Evolutionary conservation across 164 flowering plant species (phyloP).

Genomic region (Tetracentron sinense): DNA sequence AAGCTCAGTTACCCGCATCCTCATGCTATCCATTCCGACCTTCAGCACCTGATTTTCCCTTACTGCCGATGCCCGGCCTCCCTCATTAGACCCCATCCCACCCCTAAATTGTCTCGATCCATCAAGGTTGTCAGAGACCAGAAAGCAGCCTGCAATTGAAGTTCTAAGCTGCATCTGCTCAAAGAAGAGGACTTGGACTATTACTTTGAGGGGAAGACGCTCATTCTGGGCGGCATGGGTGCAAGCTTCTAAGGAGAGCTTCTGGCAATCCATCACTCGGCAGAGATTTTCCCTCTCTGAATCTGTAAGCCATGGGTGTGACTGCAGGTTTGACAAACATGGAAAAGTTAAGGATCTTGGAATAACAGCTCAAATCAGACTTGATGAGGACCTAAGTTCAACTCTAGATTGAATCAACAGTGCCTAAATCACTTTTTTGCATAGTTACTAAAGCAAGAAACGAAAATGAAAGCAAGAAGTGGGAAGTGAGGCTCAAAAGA

Average conservation of each 20-base stretch:
- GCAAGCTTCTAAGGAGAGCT: conserved; percentile 94
- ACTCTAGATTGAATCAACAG: too few species aligned
- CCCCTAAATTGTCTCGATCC: conserved; percentile 79
- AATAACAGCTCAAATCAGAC: neutral
- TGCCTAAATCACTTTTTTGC: too few species aligned
- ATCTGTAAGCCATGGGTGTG: conserved; percentile 90
- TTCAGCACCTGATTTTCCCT: conserved; percentile 85
- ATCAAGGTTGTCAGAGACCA: conserved; percentile 87
- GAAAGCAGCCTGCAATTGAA: conserved; percentile 87
- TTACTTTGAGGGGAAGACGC: conserved; percentile 79
- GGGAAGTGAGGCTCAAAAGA: too few species aligned
- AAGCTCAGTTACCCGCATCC: conserved; percentile 80
- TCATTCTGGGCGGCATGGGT: conserved; percentile 98
- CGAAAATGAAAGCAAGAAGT: too few species aligned
- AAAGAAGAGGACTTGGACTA: conserved; percentile 93
- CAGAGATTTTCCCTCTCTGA: conserved; percentile 88
- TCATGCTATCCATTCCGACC: conserved; percentile 97
- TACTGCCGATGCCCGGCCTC: conserved; percentile 73
- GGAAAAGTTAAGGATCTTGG: neutral
- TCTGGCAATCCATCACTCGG: conserved; percentile 91
- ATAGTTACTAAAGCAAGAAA: too few species aligned
- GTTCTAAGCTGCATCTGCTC: conserved; percentile 92
- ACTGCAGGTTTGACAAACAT: conserved; percentile 38
- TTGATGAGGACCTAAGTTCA: neutral
- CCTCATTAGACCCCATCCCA: conserved; percentile 60